Base-by-base conservation (phyloP, 164 flowering plant species). In the Tinospora cordifolia region DNA sequence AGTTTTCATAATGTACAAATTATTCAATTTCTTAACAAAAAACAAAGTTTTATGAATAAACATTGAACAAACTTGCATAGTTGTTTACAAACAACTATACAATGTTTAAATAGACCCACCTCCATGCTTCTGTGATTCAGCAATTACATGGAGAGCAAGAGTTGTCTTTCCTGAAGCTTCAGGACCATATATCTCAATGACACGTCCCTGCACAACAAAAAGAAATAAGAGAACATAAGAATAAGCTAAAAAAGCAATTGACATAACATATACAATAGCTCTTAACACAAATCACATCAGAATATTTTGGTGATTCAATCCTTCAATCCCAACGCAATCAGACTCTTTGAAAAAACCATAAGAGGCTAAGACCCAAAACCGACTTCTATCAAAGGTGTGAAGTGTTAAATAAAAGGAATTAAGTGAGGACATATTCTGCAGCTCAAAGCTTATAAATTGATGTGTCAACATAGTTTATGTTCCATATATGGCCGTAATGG, bases 121-220 rank as follows among this genome's bases (percentile, higher is more conserved):
- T 90, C 97, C 97, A 69, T 77, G 81, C 74, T 89, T 94, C 76
- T 94, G 99, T 62, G 99, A 81, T 80, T 91, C 97, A 70, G 97
- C 93, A 76, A 94, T 90, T 65, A 92, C 89, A 83, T 94, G 99
- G 25, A 94, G 88, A 63, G 97, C 91, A 83, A 94, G 95, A 71
- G 97, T 92, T 64, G 99, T 94, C 74, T 92, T 94, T 26, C 99
- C 99, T 63, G 99, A 89, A 74, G 99, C 99, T 81, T 94, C 99
- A 54, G 97, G 97, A 54, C 97, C 99, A 84, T 85, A 94, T 73
- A 94, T 88, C 83, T 94, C 99, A 66, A 94, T 86, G 44, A 94
- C 91, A 67, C 99, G 97, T 27, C 99, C 99, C 99, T 94, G 65
- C 59, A 75, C 1, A 74, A 6, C 51, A 63, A 27, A 34, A 46